Evolutionary conservation across 192 early-diverging fungal genomes (phyloP).

Genomic region (Backusella tuberculispora): DNA sequence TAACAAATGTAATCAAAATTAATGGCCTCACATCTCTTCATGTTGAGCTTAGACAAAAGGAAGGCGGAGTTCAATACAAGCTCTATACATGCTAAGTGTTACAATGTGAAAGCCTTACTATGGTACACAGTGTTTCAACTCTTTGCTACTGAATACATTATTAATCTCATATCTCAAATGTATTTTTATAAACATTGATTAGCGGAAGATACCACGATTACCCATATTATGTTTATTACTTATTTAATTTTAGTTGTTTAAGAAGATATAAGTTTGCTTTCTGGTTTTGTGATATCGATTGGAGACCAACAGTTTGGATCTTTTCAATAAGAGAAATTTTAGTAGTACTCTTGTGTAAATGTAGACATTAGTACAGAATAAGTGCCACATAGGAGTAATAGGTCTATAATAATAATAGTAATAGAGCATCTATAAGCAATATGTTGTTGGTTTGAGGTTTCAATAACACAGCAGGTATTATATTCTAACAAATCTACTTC

Average conservation of each 20-base stretch:
- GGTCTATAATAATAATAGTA: too few species aligned
- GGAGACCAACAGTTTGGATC: too few species aligned
- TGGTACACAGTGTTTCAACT: background rate
- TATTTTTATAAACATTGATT: background rate
- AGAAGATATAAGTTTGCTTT: too few species aligned
- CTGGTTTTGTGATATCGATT: too few species aligned
- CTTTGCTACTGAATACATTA: background rate
- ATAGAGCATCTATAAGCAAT: background rate
- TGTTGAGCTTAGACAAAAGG: background rate
- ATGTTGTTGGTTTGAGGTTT: background rate
- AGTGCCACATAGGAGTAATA: too few species aligned
- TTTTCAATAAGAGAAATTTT: too few species aligned
- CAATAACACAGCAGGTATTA: background rate
- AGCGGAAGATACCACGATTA: background rate
- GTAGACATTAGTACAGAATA: too few species aligned
- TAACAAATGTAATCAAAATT: too few species aligned
- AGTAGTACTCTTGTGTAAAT: too few species aligned
- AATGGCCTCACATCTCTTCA: too few species aligned
- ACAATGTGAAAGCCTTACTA: background rate
- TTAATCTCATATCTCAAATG: background rate
- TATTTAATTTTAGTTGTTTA: too few species aligned
- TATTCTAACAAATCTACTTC: background rate
- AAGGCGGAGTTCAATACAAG: slow-evolving; percentile 1
- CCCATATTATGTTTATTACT: too few species aligned
- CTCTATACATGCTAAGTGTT: background rate